A percentile compares a stretch with the other conserved stretches of the same genome.
phyloP scores from a whole-genome alignment of 305 asterid genomes.

The Solanum hybrid region DNA sequence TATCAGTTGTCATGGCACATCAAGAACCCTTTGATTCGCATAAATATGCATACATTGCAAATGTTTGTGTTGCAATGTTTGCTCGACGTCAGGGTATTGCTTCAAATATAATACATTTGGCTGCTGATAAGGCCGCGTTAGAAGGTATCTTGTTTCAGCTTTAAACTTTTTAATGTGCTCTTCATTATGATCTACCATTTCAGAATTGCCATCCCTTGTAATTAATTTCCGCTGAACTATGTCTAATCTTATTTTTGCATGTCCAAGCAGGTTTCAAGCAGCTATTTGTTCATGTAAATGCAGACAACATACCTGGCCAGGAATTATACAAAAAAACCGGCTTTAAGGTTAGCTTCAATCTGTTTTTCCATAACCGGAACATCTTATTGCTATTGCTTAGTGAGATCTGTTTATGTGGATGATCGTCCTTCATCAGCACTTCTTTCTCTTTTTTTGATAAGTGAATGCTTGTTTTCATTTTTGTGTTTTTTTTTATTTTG shows the following conservation, averaged over 20 bases:
- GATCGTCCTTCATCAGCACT: background rate
- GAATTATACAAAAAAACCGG: conserved; percentile 72
- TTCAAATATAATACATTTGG: conserved; percentile 68
- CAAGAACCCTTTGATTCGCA: conserved; percentile 54
- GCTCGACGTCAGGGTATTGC: conserved; percentile 94
- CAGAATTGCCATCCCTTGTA: background rate
- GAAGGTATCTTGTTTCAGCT: conserved; percentile 40
- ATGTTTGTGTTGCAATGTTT: conserved; percentile 76
- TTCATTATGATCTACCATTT: background rate
- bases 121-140: conserved; percentile 51
- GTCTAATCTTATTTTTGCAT: background rate
- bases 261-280: conserved; percentile 53
- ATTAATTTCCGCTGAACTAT: background rate
- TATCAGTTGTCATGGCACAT: conserved; percentile 45
- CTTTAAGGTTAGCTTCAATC: conserved; percentile 41
- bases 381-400: background rate
- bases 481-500: background rate
- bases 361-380: background rate
- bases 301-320: conserved; percentile 66
- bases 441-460: background rate
- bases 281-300: conserved; percentile 75
- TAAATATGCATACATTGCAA: conserved; percentile 77
- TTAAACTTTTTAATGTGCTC: background rate
- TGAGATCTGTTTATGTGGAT: background rate
- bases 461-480: background rate